Evolutionary conservation across 2,329 filamentous ascomycete species (phyloP).

Genomic region (Penicillium paneum): DNA sequence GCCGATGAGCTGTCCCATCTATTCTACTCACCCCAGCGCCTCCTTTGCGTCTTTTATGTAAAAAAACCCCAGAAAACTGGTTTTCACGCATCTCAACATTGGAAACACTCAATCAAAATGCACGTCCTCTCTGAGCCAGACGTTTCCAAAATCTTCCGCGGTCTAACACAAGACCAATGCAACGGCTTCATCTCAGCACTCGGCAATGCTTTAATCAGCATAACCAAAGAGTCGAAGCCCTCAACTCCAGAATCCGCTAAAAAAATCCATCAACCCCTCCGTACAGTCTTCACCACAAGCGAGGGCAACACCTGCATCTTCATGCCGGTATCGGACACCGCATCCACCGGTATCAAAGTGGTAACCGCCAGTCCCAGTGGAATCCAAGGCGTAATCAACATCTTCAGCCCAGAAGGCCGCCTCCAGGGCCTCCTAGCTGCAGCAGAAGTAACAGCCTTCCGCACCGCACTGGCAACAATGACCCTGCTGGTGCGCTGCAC

Average conservation of each 20-base stretch:
- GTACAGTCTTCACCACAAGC: slow-evolving; percentile 41
- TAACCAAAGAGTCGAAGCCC: slow-evolving; percentile 29
- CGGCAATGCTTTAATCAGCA: slow-evolving; percentile 33
- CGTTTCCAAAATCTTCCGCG: slow-evolving; percentile 34
- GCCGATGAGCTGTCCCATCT: background rate
- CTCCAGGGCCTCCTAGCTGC: slow-evolving; percentile 69
- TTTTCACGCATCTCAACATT: background rate
- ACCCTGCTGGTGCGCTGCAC: slow-evolving; percentile 56
- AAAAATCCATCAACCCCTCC: slow-evolving; percentile 44
- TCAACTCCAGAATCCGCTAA: slow-evolving; percentile 23
- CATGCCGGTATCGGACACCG: slow-evolving; percentile 67
- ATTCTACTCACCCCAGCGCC: background rate
- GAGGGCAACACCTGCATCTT: slow-evolving; percentile 60
- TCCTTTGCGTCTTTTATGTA: background rate
- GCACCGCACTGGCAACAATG: slow-evolving; percentile 70
- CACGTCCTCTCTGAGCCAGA: slow-evolving; percentile 35
- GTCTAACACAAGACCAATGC: slow-evolving; percentile 33
- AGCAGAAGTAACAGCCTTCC: slow-evolving; percentile 72
- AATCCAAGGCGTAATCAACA: slow-evolving; percentile 65
- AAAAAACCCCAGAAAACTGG: background rate
- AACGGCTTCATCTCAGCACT: slow-evolving; percentile 37
- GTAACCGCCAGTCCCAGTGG: slow-evolving; percentile 52
- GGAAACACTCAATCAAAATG: slow-evolving; percentile 22
- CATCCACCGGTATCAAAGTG: slow-evolving; percentile 68
- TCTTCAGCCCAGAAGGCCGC: slow-evolving; percentile 62